Percentiles rank a stretch among this genome's conserved stretches.
phyloP scores from a whole-genome alignment of 2,329 filamentous ascomycete genomes.

The Ceratocystis cacaofunesta region DNA sequence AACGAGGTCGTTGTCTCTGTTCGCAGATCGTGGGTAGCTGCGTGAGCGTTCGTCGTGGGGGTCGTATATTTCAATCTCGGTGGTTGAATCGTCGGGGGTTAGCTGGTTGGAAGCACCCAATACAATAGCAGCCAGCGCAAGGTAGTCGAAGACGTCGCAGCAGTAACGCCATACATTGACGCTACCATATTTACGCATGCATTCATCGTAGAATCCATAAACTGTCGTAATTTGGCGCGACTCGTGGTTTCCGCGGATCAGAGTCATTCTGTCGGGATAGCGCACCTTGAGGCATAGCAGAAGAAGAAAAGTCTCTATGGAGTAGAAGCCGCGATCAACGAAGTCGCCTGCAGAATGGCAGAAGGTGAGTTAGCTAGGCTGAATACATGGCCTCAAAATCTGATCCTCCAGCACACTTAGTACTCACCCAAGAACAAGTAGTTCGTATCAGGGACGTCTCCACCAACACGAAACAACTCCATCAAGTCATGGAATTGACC shows the following conservation, averaged over 20 bases:
- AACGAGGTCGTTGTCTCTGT: constrained; percentile 1
- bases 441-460: constrained; percentile 87
- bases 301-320: constrained; percentile 88
- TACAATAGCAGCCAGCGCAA: constrained; percentile 77
- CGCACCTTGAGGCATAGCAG: constrained; percentile 92
- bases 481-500: constrained; percentile 94
- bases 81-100: constrained; percentile 48
- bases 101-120: constrained; percentile 66
- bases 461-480: constrained; percentile 88
- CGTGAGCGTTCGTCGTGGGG: constrained; percentile 60
- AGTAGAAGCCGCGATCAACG: constrained; percentile 96
- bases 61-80: constrained; percentile 88
- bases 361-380: constrained; percentile 6
- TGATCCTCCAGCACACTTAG: neutral
- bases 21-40: constrained; percentile 20
- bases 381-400: constrained; percentile 2
- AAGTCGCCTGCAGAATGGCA: constrained; percentile 55
- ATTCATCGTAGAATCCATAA: constrained; percentile 97
- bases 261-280: constrained; percentile 91
- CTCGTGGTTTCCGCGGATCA: constrained; percentile 91
- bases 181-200: constrained; percentile 85
- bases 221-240: constrained; percentile 94
- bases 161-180: constrained; percentile 96
- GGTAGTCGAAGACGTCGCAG: constrained; percentile 95
- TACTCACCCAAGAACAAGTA: constrained; percentile 82